Percentiles rank a stretch among this genome's conserved stretches.
These are phyloP conservation scores for Trichoderma sp. DNA, from an alignment of 2,329 filamentous ascomycete species.

Conservation along the genomic window DNA sequence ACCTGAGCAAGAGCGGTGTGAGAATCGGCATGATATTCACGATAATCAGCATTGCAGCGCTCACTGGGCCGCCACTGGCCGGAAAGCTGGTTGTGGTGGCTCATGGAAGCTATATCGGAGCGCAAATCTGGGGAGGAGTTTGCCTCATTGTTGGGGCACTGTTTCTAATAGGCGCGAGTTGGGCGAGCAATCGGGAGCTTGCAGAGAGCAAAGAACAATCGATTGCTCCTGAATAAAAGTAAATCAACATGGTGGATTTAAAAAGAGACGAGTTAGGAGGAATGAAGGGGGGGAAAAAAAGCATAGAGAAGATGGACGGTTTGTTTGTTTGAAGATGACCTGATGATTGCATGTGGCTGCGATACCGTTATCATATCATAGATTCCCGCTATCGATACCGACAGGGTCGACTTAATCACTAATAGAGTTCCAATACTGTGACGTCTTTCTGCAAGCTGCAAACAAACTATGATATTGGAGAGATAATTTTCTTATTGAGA, in stretches of 20 bases:
- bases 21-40: slow-evolving; percentile 60
- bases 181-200: slow-evolving; percentile 30
- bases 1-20: slow-evolving; percentile 52
- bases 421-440: not conserved
- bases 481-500: not conserved
- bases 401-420: not conserved
- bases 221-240: not conserved
- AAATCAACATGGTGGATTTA: not conserved
- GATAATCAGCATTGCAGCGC: slow-evolving; percentile 51
- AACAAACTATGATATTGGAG: not conserved
- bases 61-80: slow-evolving; percentile 54
- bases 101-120: slow-evolving; percentile 46
- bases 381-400: slow-evolving; percentile 8
- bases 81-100: slow-evolving; percentile 47
- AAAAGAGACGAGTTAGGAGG: not conserved
- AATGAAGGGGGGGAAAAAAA: not conserved
- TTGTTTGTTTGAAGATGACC: not conserved
- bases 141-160: slow-evolving; percentile 42
- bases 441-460: not conserved
- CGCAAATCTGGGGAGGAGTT: slow-evolving; percentile 49
- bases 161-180: slow-evolving; percentile 41
- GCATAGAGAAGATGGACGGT: not conserved
- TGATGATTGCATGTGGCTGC: not conserved
- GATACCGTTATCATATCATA: not conserved
- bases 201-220: not conserved